Evolutionary conservation across 129 eudicot genomes (phyloP).

Genomic region (Flaveria sonorensis): DNA sequence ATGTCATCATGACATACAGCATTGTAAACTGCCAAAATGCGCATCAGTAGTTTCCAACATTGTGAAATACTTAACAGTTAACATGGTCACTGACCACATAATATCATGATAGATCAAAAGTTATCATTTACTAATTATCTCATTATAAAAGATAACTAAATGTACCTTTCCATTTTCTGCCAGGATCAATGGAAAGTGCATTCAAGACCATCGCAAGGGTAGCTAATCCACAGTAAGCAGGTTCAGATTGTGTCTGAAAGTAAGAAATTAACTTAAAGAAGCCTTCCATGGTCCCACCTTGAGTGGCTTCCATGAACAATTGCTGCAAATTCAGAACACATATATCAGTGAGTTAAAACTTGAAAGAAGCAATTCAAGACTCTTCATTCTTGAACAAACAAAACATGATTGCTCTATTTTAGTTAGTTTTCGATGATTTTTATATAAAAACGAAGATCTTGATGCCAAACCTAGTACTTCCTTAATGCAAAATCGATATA

Average conservation of each 20-base stretch:
- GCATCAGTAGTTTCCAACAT: background rate
- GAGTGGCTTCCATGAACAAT: constrained; percentile 87
- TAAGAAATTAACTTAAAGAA: constrained; percentile 87
- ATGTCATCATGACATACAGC: background rate
- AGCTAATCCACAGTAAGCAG: constrained; percentile 98
- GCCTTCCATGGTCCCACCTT: constrained; percentile 92
- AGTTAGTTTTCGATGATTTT: background rate
- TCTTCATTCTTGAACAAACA: background rate
- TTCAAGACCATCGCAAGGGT: constrained; percentile 98
- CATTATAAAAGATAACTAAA: background rate
- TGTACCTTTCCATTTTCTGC: constrained; percentile 98
- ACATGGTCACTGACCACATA: background rate
- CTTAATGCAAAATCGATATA: background rate
- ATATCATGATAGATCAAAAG: background rate
- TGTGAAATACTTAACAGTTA: background rate
- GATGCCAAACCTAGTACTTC: background rate
- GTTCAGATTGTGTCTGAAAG: constrained; percentile 98
- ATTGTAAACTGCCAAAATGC: constrained; percentile 7
- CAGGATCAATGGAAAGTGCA: constrained; percentile 97
- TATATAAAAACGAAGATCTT: background rate
- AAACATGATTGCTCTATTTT: background rate
- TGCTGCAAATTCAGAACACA: constrained; percentile 55
- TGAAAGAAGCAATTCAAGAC: background rate
- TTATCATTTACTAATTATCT: background rate
- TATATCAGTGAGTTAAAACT: constrained; percentile 17